Conservation (phyloP, 2,329 filamentous ascomycete genomes). For the Sporothrix variecibatus region DNA sequence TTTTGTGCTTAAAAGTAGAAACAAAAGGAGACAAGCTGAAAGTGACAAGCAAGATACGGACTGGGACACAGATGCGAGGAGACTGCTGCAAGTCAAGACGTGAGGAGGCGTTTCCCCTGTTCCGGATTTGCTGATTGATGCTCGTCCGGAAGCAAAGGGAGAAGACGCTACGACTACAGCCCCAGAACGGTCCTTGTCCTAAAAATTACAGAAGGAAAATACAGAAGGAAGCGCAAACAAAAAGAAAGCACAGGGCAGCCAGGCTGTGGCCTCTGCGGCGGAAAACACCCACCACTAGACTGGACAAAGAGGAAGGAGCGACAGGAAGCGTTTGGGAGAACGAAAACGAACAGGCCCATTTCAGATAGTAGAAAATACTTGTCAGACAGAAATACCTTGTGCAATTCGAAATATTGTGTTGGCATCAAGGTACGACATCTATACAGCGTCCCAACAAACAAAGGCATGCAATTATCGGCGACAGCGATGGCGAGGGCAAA, state of each 20-base stretch:
- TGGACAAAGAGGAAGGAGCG: background rate
- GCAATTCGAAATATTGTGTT: no score
- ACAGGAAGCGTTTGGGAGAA: no score
- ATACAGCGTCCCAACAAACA: background rate
- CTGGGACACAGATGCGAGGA: background rate
- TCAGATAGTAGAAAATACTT: no score
- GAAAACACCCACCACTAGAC: background rate
- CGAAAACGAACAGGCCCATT: no score
- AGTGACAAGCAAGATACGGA: background rate
- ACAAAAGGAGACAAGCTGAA: background rate
- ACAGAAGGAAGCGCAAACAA: background rate
- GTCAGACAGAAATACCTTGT: background rate
- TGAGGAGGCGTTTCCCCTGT: constrained; percentile 11
- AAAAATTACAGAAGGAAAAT: background rate
- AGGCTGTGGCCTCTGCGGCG: background rate
- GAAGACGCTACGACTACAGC: constrained; percentile 18
- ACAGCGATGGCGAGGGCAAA: background rate
- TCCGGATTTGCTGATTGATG: constrained; percentile 25
- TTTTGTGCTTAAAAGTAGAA: background rate
- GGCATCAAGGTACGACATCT: background rate
- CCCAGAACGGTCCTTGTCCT: background rate
- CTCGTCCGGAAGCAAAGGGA: constrained; percentile 13
- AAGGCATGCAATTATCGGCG: background rate
- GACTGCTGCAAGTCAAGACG: background rate
- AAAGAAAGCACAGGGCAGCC: background rate